A percentile compares a stretch with the other conserved stretches of the same genome.
Evolutionary conservation across 1,139 yeast species (phyloP).

Genomic region (Saccharomycopsis phalli): DNA sequence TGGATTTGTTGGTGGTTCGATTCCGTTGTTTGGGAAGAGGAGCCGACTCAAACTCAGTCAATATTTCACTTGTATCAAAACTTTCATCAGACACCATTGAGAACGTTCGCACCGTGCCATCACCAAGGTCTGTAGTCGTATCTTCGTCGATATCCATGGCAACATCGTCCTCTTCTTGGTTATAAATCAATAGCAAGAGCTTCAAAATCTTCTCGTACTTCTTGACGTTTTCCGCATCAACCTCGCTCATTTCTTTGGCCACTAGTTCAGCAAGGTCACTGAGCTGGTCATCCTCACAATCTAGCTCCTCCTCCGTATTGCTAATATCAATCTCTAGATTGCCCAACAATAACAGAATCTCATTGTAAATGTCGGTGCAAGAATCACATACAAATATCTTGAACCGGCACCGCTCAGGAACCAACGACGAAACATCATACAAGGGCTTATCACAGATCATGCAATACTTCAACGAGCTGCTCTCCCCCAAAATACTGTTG

Average conservation of each 20-base stretch:
- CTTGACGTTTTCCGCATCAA: constrained; percentile 8
- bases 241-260: constrained; percentile 13
- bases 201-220: constrained; percentile 19
- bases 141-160: constrained; percentile 9
- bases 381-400: constrained; percentile 57
- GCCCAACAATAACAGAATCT: constrained; percentile 11
- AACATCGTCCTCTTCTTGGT: constrained; percentile 5
- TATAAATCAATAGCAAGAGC: constrained; percentile 11
- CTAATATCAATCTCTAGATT: constrained; percentile 12
- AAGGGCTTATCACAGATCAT: constrained; percentile 59
- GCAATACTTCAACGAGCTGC: constrained; percentile 43
- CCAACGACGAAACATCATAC: constrained; percentile 49
- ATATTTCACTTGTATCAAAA: constrained; percentile 4
- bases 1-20: not conserved
- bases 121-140: constrained; percentile 16
- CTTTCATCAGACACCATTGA: constrained; percentile 16
- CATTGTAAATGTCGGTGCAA: constrained; percentile 36
- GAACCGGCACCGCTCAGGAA: constrained; percentile 26
- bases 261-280: constrained; percentile 13
- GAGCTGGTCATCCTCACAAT: constrained; percentile 6
- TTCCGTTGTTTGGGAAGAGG: constrained; percentile 12
- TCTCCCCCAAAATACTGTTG: constrained; percentile 18
- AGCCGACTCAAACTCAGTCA: constrained; percentile 1
- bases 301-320: not conserved
- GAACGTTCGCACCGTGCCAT: constrained; percentile 17